phyloP scores from a whole-genome alignment of 495 filamentous ascomycete genomes.

The Jackrogersella multiformis region DNA sequence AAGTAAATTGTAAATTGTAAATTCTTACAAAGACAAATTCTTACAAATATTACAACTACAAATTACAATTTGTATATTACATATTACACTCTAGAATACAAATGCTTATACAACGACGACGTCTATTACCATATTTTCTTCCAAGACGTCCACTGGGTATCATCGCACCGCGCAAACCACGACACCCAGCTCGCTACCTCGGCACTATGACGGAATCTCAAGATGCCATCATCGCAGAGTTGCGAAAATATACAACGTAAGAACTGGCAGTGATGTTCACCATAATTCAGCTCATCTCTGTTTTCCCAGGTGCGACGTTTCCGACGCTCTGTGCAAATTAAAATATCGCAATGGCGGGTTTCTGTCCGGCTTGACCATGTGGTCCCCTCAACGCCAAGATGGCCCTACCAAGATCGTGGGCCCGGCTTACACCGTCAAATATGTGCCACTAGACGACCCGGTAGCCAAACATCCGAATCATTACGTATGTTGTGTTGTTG shows the following conservation, averaged over 20 bases:
- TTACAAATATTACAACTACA: too few relatives aligned
- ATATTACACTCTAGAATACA: too few relatives aligned
- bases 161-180: neutral
- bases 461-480: slow-evolving; percentile 57
- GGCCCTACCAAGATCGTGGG: slow-evolving; percentile 64
- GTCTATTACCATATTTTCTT: neutral
- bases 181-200: slow-evolving; percentile 6
- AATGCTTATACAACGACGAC: too few relatives aligned
- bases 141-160: neutral
- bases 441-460: slow-evolving; percentile 57
- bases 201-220: slow-evolving; percentile 38
- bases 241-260: slow-evolving; percentile 57
- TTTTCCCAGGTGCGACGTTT: slow-evolving; percentile 54
- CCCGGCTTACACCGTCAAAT: slow-evolving; percentile 66
- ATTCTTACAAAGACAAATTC: too few relatives aligned
- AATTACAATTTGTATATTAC: too few relatives aligned
- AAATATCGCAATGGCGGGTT: slow-evolving; percentile 65
- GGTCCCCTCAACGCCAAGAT: slow-evolving; percentile 62
- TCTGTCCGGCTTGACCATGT: slow-evolving; percentile 65
- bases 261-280: slow-evolving; percentile 3
- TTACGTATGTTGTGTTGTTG: slow-evolving; percentile 60
- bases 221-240: slow-evolving; percentile 50
- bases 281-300: slow-evolving; percentile 8
- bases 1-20: too few relatives aligned
- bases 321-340: slow-evolving; percentile 60